A percentile compares a stretch with the other conserved stretches of the same genome.
Evolutionary conservation across 2,329 filamentous ascomycete genomes (phyloP).

Genomic region (Botrytis byssoidea): DNA sequence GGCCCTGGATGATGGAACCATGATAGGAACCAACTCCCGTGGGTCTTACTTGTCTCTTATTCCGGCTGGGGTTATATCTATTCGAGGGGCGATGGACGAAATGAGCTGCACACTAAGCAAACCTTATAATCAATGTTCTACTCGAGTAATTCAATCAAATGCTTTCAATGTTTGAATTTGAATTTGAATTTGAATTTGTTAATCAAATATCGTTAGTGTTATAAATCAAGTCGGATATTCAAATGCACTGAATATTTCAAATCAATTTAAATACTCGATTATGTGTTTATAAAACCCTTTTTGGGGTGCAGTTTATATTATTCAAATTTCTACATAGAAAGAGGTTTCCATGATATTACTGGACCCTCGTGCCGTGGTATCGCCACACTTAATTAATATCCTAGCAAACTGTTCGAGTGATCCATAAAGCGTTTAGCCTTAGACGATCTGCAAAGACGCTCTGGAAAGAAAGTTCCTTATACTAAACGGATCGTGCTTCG

Average conservation of each 20-base stretch:
- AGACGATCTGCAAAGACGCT: background rate
- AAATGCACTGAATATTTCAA: background rate
- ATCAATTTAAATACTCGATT: background rate
- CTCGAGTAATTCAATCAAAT: background rate
- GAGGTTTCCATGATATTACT: background rate
- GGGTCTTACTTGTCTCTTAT: background rate
- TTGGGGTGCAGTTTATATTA: background rate
- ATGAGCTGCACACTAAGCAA: background rate
- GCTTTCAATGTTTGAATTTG: background rate
- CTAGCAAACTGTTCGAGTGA: background rate
- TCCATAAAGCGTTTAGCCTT: background rate
- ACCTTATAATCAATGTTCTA: background rate
- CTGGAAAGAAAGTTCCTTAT: background rate
- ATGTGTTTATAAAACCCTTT: background rate
- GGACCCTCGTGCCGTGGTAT: background rate
- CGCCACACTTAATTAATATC: slow-evolving; percentile 2
- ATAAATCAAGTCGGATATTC: background rate
- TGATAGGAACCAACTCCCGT: background rate
- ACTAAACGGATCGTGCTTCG: slow-evolving; percentile 12
- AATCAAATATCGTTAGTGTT: background rate
- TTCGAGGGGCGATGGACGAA: background rate
- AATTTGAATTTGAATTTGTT: background rate
- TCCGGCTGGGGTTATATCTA: background rate
- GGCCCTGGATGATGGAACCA: background rate
- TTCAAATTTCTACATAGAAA: background rate